Percentiles rank a stretch among this genome's conserved stretches.
phyloP scores from a whole-genome alignment of 805 yeast species.

The Hanseniaspora nectarophila region DNA sequence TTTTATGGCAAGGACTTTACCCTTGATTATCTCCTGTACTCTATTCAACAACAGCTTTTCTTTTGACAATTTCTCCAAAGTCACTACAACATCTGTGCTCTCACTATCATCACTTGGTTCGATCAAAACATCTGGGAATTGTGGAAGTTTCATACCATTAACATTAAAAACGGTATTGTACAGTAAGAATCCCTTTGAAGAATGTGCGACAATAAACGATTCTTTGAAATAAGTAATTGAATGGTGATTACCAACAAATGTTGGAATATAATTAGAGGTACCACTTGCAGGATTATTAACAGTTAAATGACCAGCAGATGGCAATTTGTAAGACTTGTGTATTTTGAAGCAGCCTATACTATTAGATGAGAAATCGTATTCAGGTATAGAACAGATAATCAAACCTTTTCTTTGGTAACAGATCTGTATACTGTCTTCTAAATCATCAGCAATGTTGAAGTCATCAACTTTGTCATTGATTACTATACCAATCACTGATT shows the following conservation, averaged over 20 bases:
- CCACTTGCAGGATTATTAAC: slow-evolving; percentile 44
- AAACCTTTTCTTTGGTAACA: slow-evolving; percentile 43
- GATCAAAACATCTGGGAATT: slow-evolving; percentile 39
- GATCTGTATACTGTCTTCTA: slow-evolving; percentile 45
- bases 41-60: slow-evolving; percentile 28
- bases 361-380: slow-evolving; percentile 27
- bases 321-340: slow-evolving; percentile 48
- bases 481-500: slow-evolving; percentile 35
- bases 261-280: slow-evolving; percentile 17
- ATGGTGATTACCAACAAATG: background rate
- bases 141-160: slow-evolving; percentile 40
- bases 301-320: slow-evolving; percentile 44
- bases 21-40: slow-evolving; percentile 30
- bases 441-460: slow-evolving; percentile 60
- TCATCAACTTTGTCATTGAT: slow-evolving; percentile 45
- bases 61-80: slow-evolving; percentile 21
- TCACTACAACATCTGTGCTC: background rate
- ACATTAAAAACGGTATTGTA: slow-evolving; percentile 43
- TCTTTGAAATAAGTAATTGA: slow-evolving; percentile 42
- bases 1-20: slow-evolving; percentile 41
- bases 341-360: slow-evolving; percentile 26
- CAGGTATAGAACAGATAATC: slow-evolving; percentile 33
- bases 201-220: slow-evolving; percentile 54
- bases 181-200: slow-evolving; percentile 50
- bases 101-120: slow-evolving; percentile 6